Evolutionary conservation across 768 basidiomycete genomes (phyloP).

Genomic region (Kwoniella heveanensis): DNA sequence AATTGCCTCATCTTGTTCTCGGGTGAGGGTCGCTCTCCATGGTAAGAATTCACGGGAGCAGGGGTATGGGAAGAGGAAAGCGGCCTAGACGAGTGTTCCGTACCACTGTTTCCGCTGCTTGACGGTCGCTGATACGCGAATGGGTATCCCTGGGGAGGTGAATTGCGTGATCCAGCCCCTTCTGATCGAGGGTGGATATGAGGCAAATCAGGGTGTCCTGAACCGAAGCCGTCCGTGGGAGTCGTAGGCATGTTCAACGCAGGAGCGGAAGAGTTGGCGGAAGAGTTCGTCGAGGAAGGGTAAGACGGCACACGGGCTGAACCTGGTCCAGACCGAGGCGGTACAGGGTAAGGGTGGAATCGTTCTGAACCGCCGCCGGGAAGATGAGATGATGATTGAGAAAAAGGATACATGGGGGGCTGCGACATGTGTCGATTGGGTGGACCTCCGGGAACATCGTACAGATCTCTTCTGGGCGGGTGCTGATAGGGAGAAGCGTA

Average conservation of each 20-base stretch:
- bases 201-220: not conserved
- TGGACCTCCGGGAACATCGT: constrained; percentile 12
- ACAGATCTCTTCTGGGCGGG: constrained; percentile 15
- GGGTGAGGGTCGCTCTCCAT: constrained; percentile 14
- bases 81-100: not conserved
- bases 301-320: constrained; percentile 9
- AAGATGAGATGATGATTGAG: constrained; percentile 5
- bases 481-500: constrained; percentile 15
- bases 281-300: constrained; percentile 8
- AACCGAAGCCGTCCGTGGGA: constrained; percentile 4
- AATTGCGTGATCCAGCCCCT: constrained; percentile 1
- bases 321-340: not conserved
- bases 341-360: constrained; percentile 21
- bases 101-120: constrained; percentile 6
- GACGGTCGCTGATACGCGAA: constrained; percentile 13
- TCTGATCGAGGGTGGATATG: not conserved
- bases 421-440: constrained; percentile 26
- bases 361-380: constrained; percentile 4
- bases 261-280: not conserved
- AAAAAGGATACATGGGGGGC: constrained; percentile 17
- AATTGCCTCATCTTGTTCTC: constrained; percentile 12
- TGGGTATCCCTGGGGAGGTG: constrained; percentile 17
- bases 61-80: not conserved
- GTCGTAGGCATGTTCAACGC: not conserved
- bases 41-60: not conserved